These are phyloP conservation scores for Penicillium lividum DNA, from an alignment of 495 filamentous ascomycete species.

Conservation along the genomic window DNA sequence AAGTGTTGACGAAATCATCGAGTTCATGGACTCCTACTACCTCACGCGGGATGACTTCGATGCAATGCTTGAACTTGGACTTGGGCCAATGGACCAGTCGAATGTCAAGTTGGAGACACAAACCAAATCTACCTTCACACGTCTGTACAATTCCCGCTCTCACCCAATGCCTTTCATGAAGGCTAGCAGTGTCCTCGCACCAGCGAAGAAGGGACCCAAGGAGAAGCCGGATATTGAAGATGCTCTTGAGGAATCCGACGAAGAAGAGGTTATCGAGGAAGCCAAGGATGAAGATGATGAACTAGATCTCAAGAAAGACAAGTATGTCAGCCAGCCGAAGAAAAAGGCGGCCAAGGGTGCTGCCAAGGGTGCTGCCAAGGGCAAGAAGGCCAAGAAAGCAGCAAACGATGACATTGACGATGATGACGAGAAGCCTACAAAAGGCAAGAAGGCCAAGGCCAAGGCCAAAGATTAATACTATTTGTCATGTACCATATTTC, in stretches of 20 bases:
- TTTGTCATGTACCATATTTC: not conserved
- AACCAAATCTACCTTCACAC: constrained; percentile 86
- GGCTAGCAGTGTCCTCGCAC: constrained; percentile 72
- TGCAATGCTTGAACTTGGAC: constrained; percentile 83
- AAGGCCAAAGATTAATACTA: constrained; percentile 32
- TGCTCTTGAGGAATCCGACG: constrained; percentile 90
- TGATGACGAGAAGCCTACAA: constrained; percentile 56
- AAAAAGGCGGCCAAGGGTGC: constrained; percentile 62
- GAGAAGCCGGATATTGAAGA: constrained; percentile 94
- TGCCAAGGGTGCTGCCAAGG: constrained; percentile 54
- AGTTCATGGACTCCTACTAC: constrained; percentile 96
- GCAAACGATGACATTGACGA: constrained; percentile 44
- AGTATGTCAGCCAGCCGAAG: constrained; percentile 92
- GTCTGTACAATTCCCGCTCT: constrained; percentile 80
- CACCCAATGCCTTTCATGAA: constrained; percentile 98
- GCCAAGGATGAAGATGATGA: constrained; percentile 65
- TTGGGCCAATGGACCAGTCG: constrained; percentile 78
- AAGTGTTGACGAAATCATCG: constrained; percentile 69
- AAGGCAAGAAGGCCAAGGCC: constrained; percentile 44
- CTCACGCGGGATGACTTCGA: constrained; percentile 96
- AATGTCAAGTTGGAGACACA: constrained; percentile 76
- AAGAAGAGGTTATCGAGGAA: constrained; percentile 60
- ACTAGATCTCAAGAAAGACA: constrained; percentile 85
- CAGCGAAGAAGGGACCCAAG: constrained; percentile 61
- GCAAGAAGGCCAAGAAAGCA: constrained; percentile 60